Evolutionary conservation across 2,329 filamentous ascomycete species (phyloP).

Genomic region (Esteya vermicola): DNA sequence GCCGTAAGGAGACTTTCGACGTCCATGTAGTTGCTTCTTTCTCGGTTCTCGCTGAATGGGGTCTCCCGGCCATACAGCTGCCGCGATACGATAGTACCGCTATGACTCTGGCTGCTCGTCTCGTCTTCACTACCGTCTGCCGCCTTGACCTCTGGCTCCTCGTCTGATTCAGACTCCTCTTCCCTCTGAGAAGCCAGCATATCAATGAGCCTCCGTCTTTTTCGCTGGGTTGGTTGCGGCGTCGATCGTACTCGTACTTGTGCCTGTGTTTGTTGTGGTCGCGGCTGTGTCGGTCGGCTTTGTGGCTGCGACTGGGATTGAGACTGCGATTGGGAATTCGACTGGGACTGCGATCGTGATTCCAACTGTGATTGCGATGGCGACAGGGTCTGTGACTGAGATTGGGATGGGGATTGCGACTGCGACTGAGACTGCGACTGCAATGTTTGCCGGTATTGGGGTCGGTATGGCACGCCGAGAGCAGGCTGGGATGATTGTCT

Average conservation of each 20-base stretch:
- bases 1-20: conserved; percentile 8
- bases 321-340: no score
- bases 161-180: conserved; percentile 17
- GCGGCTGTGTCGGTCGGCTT: background rate
- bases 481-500: no score
- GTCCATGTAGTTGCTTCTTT: conserved; percentile 6
- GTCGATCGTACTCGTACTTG: background rate
- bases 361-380: no score
- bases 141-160: conserved; percentile 1
- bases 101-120: conserved; percentile 6
- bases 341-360: no score
- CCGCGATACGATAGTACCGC: conserved; percentile 3
- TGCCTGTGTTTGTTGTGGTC: background rate
- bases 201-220: conserved; percentile 25
- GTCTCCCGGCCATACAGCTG: conserved; percentile 3
- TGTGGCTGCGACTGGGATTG: no score
- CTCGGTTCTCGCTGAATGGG: conserved; percentile 5
- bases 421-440: no score
- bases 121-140: background rate
- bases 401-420: no score
- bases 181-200: conserved; percentile 25
- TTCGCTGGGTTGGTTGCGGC: conserved; percentile 3
- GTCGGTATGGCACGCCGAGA: conserved; percentile 3
- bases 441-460: background rate
- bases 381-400: no score